Evolutionary conservation across 306 rosid genomes (phyloP), one percentile per base, ranked within the genome.

Genomic region (Cicer bijugum): DNA sequence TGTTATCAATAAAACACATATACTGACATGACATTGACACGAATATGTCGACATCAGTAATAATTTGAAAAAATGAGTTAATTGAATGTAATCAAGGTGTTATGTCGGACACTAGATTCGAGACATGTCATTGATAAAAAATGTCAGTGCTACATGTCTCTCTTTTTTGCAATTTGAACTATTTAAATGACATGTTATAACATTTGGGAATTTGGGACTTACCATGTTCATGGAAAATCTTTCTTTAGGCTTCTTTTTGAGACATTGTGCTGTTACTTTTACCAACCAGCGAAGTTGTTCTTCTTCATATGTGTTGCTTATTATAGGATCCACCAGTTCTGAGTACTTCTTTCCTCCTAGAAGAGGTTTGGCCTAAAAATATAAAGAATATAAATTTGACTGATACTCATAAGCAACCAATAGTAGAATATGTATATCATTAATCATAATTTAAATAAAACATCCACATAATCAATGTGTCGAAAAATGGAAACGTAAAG

Each of bases 181-280:
- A 48, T 45, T 5, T 52, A 47, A 73, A n/a, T 63, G 38, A 20
- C 69, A 75, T 19, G 23, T 40, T 9, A 8, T 67, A 9, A 59
- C 55, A 48, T 64, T 63, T 53, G 52, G 64, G n/a, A 40, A 48
- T 64, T 63, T 53, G 52, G 64, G n/a, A 33, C 85, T 61, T 67
- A 85, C 84, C 88, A 78, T 12, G 66, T 78, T 79, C 88, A 85
- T 82, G 16, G 80, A 71, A 5, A 12, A 46, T 56, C 86, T 79
- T n/a, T 82, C 80, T 82, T 82, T 82, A 11, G 84, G 88, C 69
- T 78, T 82, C 84, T 72, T 85, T 71, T 71, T 82, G 56, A 85
- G 84, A 72, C 88, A 85, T 17, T 79, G 11, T 38, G 79, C 61
- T 53, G 17, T 72, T 53, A 75, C 86, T 53, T 82, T 40, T 45